Conservation (phyloP, 2,329 filamentous ascomycete genomes). For the Colletotrichum zoysiae region DNA sequence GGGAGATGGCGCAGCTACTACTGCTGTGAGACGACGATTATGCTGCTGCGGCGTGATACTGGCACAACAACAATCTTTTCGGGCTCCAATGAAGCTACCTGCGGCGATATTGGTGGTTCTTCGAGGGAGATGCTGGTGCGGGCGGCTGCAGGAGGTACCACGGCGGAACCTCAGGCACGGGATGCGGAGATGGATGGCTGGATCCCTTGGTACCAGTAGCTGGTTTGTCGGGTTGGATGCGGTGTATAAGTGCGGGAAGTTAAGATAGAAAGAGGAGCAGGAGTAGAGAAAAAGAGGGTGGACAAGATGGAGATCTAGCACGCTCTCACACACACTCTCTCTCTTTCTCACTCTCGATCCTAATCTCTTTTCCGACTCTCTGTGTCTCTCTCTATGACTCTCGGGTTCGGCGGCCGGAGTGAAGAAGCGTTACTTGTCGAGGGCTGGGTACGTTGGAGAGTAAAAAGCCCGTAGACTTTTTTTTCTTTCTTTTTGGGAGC, state of each 20-base stretch:
- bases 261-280: conserved; percentile 36
- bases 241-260: conserved; percentile 13
- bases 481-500: conserved; percentile 42
- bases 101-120: conserved; percentile 60
- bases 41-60: conserved; percentile 64
- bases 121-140: conserved; percentile 55
- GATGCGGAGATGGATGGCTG: conserved; percentile 44
- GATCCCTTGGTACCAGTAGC: conserved; percentile 20
- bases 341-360: conserved; percentile 10
- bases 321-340: conserved; percentile 19
- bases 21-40: conserved; percentile 62
- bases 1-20: conserved; percentile 46
- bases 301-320: conserved; percentile 35
- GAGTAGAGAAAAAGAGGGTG: conserved; percentile 41
- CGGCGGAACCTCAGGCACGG: conserved; percentile 50
- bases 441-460: conserved; percentile 45
- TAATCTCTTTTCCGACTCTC: conserved; percentile 28
- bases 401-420: conserved; percentile 35
- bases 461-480: conserved; percentile 46
- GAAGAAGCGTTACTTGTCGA: conserved; percentile 43
- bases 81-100: conserved; percentile 63
- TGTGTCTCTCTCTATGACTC: conserved; percentile 7
- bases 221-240: conserved; percentile 11
- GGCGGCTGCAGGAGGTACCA: conserved; percentile 59
- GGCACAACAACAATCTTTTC: conserved; percentile 58